These are phyloP conservation scores for Rhizophora mangle DNA, from an alignment of 345 rosid genomes.

Conservation along the genomic window DNA sequence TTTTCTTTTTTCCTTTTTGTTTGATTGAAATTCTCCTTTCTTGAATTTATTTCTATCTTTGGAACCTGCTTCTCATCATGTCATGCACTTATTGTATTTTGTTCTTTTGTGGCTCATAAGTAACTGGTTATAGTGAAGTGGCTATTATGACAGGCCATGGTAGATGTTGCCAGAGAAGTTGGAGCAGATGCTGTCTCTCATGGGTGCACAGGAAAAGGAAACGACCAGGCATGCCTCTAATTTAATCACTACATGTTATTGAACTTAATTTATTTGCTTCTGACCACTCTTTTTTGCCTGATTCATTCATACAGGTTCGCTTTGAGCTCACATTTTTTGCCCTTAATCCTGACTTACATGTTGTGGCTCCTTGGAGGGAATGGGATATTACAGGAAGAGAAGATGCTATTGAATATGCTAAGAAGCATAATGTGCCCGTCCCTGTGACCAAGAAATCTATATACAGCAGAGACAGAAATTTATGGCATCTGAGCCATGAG, in stretches of 20 bases:
- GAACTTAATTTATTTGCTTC: background rate
- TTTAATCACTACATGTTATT: slow-evolving; percentile 4
- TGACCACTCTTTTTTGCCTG: slow-evolving; percentile 11
- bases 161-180: slow-evolving; percentile 92
- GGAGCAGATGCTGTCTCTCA: slow-evolving; percentile 98
- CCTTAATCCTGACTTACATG: slow-evolving; percentile 80
- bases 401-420: slow-evolving; percentile 93
- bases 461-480: slow-evolving; percentile 90
- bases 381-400: slow-evolving; percentile 95
- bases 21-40: background rate
- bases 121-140: too few relatives aligned
- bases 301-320: slow-evolving; percentile 56
- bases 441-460: slow-evolving; percentile 95
- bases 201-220: slow-evolving; percentile 99
- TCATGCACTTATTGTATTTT: too few relatives aligned
- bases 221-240: slow-evolving; percentile 70
- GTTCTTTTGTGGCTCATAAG: too few relatives aligned
- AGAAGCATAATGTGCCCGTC: slow-evolving; percentile 87
- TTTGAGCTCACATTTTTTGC: slow-evolving; percentile 96
- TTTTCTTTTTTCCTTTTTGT: background rate
- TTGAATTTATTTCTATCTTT: background rate
- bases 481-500: slow-evolving; percentile 98
- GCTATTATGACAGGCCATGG: slow-evolving; percentile 72
- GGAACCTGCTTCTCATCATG: too few relatives aligned
- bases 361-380: slow-evolving; percentile 98